Evolutionary conservation across 352 stramenopile genomes (phyloP).

Genomic region (Bremia lactucae): DNA sequence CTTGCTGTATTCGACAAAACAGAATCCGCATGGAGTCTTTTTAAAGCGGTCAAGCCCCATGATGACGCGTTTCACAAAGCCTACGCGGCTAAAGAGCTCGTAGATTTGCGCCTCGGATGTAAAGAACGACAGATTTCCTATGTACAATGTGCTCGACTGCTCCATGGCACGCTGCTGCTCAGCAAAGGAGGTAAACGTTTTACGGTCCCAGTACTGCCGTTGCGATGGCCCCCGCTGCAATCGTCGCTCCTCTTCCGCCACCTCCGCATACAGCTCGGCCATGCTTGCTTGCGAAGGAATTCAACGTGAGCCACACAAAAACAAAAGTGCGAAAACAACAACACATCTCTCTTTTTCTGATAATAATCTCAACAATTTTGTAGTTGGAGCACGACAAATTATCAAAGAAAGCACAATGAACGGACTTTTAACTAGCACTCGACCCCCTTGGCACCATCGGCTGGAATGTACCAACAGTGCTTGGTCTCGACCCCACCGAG

Average conservation of each 20-base stretch:
- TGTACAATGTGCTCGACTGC: conserved; percentile 89
- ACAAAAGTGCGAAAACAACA: too few species aligned
- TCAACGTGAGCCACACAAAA: too few species aligned
- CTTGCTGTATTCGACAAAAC: conserved; percentile 90
- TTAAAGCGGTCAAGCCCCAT: conserved; percentile 94
- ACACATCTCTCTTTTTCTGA: too few species aligned
- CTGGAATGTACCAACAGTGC: neutral
- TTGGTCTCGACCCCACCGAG: neutral
- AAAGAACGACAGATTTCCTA: conserved; percentile 97
- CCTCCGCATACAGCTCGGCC: conserved; percentile 52
- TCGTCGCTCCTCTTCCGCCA: conserved; percentile 57
- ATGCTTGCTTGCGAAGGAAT: conserved; percentile 25
- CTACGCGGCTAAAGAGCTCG: conserved; percentile 90
- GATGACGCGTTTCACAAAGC: conserved; percentile 87
- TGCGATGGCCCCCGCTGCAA: conserved; percentile 43
- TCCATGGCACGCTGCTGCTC: conserved; percentile 90
- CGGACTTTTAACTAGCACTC: too few species aligned
- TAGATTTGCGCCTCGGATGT: conserved; percentile 92
- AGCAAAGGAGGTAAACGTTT: conserved; percentile 87
- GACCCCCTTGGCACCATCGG: neutral
- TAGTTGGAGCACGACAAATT: too few species aligned
- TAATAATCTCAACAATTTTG: too few species aligned
- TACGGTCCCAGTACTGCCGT: conserved; percentile 92
- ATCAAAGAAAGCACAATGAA: too few species aligned
- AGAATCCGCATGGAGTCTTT: conserved; percentile 96